Evolutionary conservation across 1,139 yeast genomes (phyloP).

Genomic region (Arxiozyma bovina): DNA sequence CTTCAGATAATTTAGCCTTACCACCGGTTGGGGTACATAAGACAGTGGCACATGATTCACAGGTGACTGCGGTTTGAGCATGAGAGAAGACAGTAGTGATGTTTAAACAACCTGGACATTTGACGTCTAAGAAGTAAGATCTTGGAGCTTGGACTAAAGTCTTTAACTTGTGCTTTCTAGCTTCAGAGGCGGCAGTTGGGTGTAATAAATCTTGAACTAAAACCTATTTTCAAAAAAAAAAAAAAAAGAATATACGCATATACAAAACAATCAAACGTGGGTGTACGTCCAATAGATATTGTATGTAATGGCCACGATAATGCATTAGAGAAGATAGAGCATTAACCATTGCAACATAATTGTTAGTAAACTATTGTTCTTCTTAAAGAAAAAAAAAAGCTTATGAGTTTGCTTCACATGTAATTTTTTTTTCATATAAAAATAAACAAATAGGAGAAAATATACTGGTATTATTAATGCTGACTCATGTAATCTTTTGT

Average conservation of each 20-base stretch:
- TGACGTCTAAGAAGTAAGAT: conserved; percentile 98
- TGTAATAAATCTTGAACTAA: conserved; percentile 95
- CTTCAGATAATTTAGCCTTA: conserved; percentile 98
- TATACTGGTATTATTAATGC: background rate
- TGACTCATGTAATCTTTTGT: too few species aligned
- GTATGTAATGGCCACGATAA: background rate
- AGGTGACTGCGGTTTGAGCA: conserved; percentile 99
- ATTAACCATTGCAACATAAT: background rate
- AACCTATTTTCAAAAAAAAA: conserved; percentile 42
- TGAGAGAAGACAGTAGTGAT: conserved; percentile 99
- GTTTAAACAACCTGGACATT: conserved; percentile 98
- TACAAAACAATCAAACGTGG: background rate
- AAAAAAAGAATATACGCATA: background rate
- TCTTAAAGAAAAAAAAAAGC: background rate
- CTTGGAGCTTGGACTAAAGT: conserved; percentile 95
- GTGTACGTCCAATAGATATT: background rate
- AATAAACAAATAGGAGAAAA: background rate
- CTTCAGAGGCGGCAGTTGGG: conserved; percentile 96
- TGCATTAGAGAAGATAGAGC: background rate
- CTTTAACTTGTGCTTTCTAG: conserved; percentile 95
- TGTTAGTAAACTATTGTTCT: background rate
- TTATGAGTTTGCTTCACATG: background rate
- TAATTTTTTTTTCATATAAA: too few species aligned
- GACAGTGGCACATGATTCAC: conserved; percentile 97
- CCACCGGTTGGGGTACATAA: conserved; percentile 99